Base-by-base conservation (phyloP, 345 rosid species). In the Bruguiera sexangula region DNA sequence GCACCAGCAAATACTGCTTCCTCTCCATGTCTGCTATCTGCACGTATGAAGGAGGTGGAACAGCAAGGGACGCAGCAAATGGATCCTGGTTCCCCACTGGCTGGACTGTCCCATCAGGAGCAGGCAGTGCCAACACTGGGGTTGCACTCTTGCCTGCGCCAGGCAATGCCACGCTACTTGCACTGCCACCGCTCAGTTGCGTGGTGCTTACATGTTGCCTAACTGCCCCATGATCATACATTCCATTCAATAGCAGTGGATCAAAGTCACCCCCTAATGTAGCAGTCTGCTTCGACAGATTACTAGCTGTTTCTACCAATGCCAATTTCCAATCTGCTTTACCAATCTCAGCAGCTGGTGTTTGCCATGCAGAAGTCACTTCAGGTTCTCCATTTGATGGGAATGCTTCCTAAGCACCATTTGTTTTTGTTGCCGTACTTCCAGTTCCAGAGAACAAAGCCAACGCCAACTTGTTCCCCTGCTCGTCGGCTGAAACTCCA, bases 11-110 rank as follows among this genome's bases (percentile, higher is more conserved):
- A 10, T 67, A 73, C 76, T 71, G 80, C 66, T 71, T 76, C 72
- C n/a, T 71, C 56, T 71, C 72, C 76, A 71, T 71, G 30, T 76
- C 80, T 32, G 69, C 75, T 55, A 76, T 62, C 66, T 71, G 76
- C 73, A 76, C 76, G 51, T 71, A 76, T 29, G 80, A 71, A 31
- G 80, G 80, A 19, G 80, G 76, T n/a, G 80, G 76, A 26, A 76
- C 68, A 50, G 66, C 32, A 10, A 71, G 20, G 6, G 76, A 76
- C 1, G 80, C 76, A 31, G 73, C 76, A 56, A 76, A 76, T 2
- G 80, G 80, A 22, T 76, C 80, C 65, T 67, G 76, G 55, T 67
- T 71, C 50, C 67, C 71, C 19, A 67, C 75, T 2, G 69, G 60
- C 36, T 43, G 75, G 16, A 67, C 20, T 0, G 66, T 76, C 39